Evolutionary conservation across 768 basidiomycete species (phyloP), one percentile per base, ranked within the genome.

Genomic region (Russula emetica): DNA sequence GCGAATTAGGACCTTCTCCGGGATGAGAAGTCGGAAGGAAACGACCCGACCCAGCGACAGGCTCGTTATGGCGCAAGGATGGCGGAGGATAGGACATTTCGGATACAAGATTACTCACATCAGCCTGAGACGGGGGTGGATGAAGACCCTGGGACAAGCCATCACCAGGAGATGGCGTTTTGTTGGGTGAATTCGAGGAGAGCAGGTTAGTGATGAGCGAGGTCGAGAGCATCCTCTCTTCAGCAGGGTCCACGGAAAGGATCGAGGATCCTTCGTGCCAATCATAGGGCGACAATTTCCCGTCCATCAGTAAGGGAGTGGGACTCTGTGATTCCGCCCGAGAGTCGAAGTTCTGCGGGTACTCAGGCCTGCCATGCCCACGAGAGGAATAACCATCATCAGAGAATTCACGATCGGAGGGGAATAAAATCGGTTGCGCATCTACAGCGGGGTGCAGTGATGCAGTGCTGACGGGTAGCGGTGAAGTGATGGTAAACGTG

Each of bases 241-340:
- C 84, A 10, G 78, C 72, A n/a, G 80, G 78, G 72, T 83, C 83
- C 55, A 82, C 77, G 56, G 78, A 79, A 60, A 86, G 81, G 63
- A 77, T 79, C 14, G 83, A 84, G 20, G 82, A 79, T 2, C 82
- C 85, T 70, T 86, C 85, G 63, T 84, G 81, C 83, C 85, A 85
- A 69, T 83, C 82, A 67, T 79, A 74, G 4, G 81, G 77, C 16
- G 82, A 68, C 26, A 67, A 24, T 22, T 49, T 66, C n/a, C 55
- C 44, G 18, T 20, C 40, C 32, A 30, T 10, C 11, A 26, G 9
- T 34, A 42, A 5, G 18, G 59, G 34, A 20, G 44, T 32, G 18
- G 36, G 50, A 58, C 53, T 55, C 14, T 26, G 52, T 55, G 62
- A 58, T 32, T 20, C 47, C 34, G 32, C n/a, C 26, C 32, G 51